phyloP scores from a whole-genome alignment of 2,329 filamentous ascomycete species.

The Fusarium sp. region DNA sequence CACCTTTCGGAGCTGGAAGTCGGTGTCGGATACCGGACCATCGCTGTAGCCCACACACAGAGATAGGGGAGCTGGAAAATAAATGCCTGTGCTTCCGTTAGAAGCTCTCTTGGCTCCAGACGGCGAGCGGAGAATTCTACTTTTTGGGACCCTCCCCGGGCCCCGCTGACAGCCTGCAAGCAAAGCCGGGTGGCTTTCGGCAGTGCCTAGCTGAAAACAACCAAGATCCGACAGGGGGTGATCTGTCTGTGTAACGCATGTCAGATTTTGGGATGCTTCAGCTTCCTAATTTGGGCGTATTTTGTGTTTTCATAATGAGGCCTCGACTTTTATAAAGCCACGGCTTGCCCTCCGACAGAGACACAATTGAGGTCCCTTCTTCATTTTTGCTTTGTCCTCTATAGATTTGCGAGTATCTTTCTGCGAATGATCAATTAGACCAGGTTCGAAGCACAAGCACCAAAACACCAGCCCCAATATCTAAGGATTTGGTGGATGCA shows the following conservation, averaged over 20 bases:
- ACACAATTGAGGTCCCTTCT: no score
- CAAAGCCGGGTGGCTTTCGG: neutral
- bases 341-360: neutral
- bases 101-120: no score
- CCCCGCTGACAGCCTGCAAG: neutral
- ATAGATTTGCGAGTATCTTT: neutral
- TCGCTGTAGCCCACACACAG: neutral
- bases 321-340: neutral
- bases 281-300: neutral
- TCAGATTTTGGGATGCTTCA: conserved; percentile 18
- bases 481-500: neutral
- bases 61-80: neutral
- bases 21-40: conserved; percentile 4
- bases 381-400: no score
- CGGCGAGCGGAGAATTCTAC: no score
- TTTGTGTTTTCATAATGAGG: neutral
- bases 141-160: neutral
- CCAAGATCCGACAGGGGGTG: no score
- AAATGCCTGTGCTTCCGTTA: no score
- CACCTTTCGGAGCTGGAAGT: neutral
- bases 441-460: no score
- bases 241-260: conserved; percentile 3
- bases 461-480: neutral
- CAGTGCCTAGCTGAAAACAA: neutral
- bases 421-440: no score